Evolutionary conservation across 140 eudicot species (phyloP).

Genomic region (Cichorium intybus): DNA sequence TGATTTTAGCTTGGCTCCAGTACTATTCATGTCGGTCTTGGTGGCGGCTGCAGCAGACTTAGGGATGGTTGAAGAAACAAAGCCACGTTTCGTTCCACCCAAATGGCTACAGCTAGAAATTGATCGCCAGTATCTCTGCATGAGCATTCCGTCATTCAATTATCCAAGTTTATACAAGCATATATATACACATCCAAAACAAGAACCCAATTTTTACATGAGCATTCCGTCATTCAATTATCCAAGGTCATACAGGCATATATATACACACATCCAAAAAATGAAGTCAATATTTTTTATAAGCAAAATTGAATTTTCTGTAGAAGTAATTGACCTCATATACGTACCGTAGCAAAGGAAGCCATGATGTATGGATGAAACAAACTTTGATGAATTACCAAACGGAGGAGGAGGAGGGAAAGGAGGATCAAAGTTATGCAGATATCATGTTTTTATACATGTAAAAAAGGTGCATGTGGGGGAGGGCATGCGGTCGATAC

Average conservation of each 20-base stretch:
- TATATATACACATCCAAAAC: not conserved
- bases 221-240: conserved; percentile 1
- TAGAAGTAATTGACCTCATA: not conserved
- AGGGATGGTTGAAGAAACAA: conserved; percentile 11
- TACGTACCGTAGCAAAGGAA: conserved; percentile 25
- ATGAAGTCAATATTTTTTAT: not conserved
- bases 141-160: not conserved
- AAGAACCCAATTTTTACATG: not conserved
- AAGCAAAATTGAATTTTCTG: not conserved
- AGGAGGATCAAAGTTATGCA: not conserved
- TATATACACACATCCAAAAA: not conserved
- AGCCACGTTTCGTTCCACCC: conserved; percentile 13
- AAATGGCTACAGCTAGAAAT: conserved; percentile 9
- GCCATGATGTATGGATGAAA: conserved; percentile 17
- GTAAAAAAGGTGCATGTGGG: conserved; percentile 11
- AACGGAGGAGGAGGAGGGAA: not conserved
- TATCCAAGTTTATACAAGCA: not conserved
- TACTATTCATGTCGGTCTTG: not conserved
- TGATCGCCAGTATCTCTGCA: conserved; percentile 21
- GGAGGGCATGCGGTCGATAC: conserved; percentile 9
- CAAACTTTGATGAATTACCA: conserved; percentile 8
- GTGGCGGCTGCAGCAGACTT: conserved; percentile 4
- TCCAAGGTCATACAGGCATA: not conserved
- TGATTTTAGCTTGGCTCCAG: conserved; percentile 15
- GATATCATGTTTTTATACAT: not conserved